Evolutionary conservation across 2,329 filamentous ascomycete genomes (phyloP).

Genomic region (Penicillium glabrum): DNA sequence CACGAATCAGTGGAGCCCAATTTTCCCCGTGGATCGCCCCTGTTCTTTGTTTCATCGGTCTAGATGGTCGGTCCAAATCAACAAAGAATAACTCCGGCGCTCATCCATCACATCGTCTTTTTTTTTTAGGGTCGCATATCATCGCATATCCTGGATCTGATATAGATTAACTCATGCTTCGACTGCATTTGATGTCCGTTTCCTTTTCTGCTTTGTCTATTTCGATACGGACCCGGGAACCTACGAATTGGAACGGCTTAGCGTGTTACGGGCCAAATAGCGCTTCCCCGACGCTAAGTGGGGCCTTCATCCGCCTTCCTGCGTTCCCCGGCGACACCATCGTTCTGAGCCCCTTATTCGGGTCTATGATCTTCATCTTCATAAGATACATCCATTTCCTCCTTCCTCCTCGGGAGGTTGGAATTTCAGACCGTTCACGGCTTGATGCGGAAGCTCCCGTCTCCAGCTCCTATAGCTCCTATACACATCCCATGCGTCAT

Average conservation of each 20-base stretch:
- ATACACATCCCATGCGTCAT: not conserved
- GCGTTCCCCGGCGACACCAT: not conserved
- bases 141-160: not conserved
- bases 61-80: not conserved
- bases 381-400: not conserved
- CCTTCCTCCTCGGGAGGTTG: not conserved
- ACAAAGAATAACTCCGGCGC: not conserved
- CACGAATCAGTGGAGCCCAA: not conserved
- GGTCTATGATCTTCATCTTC: not conserved
- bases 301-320: not conserved
- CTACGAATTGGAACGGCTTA: not conserved
- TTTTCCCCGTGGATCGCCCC: not conserved
- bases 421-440: not conserved
- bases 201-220: not conserved
- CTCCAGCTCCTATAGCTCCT: not conserved
- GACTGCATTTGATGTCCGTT: not conserved
- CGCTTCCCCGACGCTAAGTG: slow-evolving; percentile 1
- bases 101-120: not conserved
- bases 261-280: not conserved
- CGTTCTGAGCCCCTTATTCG: not conserved
- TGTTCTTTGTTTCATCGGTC: not conserved
- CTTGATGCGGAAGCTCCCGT: not conserved
- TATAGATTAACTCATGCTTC: not conserved
- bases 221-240: not conserved
- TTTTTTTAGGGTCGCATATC: too few relatives aligned